Percentiles rank a stretch among this genome's conserved stretches.
phyloP scores from a whole-genome alignment of 2,329 filamentous ascomycete genomes.

The Phyllosticta citriasiana region DNA sequence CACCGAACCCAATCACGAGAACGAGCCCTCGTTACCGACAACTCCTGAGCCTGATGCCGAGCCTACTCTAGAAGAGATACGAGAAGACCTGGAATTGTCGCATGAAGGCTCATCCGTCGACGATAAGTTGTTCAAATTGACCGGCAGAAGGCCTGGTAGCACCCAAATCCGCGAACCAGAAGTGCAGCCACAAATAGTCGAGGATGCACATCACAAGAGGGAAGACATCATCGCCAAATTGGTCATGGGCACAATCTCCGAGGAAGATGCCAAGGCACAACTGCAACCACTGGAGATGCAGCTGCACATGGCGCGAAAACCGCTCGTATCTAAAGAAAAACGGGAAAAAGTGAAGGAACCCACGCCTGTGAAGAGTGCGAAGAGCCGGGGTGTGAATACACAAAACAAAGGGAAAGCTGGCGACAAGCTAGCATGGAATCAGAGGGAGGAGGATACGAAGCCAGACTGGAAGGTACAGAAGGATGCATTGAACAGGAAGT shows the following conservation, averaged over 20 bases:
- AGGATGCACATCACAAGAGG: neutral
- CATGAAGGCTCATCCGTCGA: neutral
- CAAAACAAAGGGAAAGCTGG: no score
- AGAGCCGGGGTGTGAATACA: neutral
- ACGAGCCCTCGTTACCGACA: neutral
- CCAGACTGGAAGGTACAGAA: constrained; percentile 70
- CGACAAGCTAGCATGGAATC: neutral
- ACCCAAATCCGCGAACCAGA: neutral
- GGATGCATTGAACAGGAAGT: constrained; percentile 62
- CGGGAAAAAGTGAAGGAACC: neutral
- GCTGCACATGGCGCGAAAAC: neutral
- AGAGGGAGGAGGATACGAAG: constrained; percentile 9
- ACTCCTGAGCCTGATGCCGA: neutral
- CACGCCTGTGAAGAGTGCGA: neutral
- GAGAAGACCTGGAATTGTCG: neutral
- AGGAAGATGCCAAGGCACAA: neutral
- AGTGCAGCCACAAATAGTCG: neutral
- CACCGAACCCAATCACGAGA: neutral
- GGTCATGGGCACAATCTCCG: neutral
- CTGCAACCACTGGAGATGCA: neutral
- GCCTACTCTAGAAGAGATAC: neutral
- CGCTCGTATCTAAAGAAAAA: neutral
- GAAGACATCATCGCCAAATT: neutral
- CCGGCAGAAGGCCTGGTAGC: neutral
- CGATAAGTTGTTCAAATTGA: neutral